Percentiles rank a stretch among this genome's conserved stretches.
These are phyloP conservation scores for Cordyceps cicadae DNA, from an alignment of 2,329 filamentous ascomycete genomes.

Conservation along the genomic window DNA sequence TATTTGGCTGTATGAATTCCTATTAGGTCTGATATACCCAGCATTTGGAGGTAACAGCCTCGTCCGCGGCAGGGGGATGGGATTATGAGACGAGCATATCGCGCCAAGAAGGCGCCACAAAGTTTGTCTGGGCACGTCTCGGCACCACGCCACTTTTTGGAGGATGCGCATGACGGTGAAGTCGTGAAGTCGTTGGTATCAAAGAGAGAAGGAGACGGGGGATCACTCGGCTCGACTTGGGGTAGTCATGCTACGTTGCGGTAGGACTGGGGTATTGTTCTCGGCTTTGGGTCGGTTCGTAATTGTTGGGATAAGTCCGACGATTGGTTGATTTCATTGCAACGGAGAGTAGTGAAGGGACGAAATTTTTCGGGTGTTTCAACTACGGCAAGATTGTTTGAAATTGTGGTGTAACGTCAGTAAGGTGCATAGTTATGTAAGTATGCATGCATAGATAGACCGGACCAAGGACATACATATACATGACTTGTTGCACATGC, in stretches of 20 bases:
- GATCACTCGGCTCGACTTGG: neutral
- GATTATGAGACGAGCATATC: neutral
- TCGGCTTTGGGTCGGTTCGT: no score
- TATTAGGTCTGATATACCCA: neutral
- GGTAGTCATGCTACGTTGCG: neutral
- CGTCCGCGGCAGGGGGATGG: no score
- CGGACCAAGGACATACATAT: no score
- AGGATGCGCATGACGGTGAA: neutral
- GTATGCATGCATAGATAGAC: no score
- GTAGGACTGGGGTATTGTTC: neutral
- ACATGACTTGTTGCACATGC: no score
- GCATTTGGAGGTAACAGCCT: neutral
- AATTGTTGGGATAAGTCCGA: no score
- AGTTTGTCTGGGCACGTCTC: neutral
- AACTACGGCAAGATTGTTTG: no score
- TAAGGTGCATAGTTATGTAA: no score
- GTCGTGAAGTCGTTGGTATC: neutral
- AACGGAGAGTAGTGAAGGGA: neutral
- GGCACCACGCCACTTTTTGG: neutral
- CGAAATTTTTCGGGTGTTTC: neutral
- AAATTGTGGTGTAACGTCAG: no score
- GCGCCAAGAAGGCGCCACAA: neutral
- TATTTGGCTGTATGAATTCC: no score
- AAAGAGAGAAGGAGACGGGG: neutral
- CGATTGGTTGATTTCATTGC: no score